Conservation (phyloP, 2,329 filamentous ascomycete genomes). For the Sarocladium strictum region DNA sequence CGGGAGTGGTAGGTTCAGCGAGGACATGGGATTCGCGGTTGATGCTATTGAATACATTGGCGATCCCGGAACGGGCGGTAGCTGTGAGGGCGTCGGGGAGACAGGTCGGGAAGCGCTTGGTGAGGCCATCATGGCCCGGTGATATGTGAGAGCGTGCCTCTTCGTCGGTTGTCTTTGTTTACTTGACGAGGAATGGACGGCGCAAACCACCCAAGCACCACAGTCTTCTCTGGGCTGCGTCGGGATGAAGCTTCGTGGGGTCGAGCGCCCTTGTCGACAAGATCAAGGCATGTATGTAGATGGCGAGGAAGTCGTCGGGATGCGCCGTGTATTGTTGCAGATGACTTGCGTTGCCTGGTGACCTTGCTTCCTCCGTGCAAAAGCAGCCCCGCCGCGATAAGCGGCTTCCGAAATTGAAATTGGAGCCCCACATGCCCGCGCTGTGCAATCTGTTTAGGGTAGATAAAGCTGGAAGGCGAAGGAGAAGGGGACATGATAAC, state of each 20-base stretch:
- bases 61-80: conserved; percentile 56
- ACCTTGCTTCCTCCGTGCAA: conserved; percentile 1
- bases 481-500: no score
- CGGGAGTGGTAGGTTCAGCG: conserved; percentile 55
- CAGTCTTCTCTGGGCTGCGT: no score
- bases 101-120: conserved; percentile 28
- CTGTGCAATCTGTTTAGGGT: not conserved
- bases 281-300: no score
- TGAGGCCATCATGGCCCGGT: conserved; percentile 24
- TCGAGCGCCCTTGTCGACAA: no score
- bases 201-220: not conserved
- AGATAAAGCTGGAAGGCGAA: not conserved
- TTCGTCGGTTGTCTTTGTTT: not conserved
- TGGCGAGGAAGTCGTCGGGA: no score
- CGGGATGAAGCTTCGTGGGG: no score
- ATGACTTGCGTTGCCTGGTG: conserved; percentile 7
- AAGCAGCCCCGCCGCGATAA: conserved; percentile 11
- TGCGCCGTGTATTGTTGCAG: not conserved
- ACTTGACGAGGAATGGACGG: not conserved
- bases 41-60: conserved; percentile 59
- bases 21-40: conserved; percentile 53
- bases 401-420: conserved; percentile 9
- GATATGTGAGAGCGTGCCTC: not conserved
- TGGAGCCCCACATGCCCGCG: conserved; percentile 6
- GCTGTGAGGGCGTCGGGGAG: conserved; percentile 49